A percentile compares a stretch with the other conserved stretches of the same genome.
phyloP scores from a whole-genome alignment of 78 protist species.

The Neovahlkampfia damariscottae region DNA sequence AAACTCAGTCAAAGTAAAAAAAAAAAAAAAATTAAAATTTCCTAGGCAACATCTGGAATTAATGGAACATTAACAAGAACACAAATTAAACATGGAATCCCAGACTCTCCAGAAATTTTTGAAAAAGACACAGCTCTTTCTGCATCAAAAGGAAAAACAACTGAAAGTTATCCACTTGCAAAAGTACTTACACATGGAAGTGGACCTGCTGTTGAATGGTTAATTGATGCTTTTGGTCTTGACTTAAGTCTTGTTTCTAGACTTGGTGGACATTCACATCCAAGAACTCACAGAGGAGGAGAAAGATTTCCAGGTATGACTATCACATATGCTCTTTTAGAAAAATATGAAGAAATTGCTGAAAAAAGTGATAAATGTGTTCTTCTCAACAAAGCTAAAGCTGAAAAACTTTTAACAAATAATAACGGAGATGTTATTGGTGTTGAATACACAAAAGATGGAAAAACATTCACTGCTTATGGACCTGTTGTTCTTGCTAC shows the following conservation, averaged over 20 bases:
- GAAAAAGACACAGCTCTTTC: slow-evolving; percentile 29
- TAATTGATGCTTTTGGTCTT: slow-evolving; percentile 13
- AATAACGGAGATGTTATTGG: slow-evolving; percentile 13
- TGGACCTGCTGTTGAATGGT: slow-evolving; percentile 21
- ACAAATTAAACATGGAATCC: slow-evolving; percentile 17
- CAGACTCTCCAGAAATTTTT: slow-evolving; percentile 29
- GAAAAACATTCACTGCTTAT: background rate
- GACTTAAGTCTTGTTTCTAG: slow-evolving; percentile 5
- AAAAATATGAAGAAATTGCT: slow-evolving; percentile 7
- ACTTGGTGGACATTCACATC: slow-evolving; percentile 35
- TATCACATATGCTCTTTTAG: slow-evolving; percentile 27
- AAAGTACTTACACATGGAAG: slow-evolving; percentile 1
- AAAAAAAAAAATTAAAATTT: no score
- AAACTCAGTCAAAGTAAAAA: no score
- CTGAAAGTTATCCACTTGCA: background rate
- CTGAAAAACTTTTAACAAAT: background rate
- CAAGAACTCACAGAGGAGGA: slow-evolving; percentile 43
- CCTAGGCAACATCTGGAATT: slow-evolving; percentile 72
- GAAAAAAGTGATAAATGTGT: background rate
- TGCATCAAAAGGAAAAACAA: slow-evolving; percentile 26
- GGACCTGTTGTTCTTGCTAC: slow-evolving; percentile 56
- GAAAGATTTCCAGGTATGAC: slow-evolving; percentile 31
- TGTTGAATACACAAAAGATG: slow-evolving; percentile 11
- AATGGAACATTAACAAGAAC: slow-evolving; percentile 46
- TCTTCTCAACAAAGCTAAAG: slow-evolving; percentile 14